Percentiles rank a stretch among this genome's conserved stretches.
Evolutionary conservation across 2,329 filamentous ascomycete species (phyloP).

Genomic region (Verticillium nubilum): DNA sequence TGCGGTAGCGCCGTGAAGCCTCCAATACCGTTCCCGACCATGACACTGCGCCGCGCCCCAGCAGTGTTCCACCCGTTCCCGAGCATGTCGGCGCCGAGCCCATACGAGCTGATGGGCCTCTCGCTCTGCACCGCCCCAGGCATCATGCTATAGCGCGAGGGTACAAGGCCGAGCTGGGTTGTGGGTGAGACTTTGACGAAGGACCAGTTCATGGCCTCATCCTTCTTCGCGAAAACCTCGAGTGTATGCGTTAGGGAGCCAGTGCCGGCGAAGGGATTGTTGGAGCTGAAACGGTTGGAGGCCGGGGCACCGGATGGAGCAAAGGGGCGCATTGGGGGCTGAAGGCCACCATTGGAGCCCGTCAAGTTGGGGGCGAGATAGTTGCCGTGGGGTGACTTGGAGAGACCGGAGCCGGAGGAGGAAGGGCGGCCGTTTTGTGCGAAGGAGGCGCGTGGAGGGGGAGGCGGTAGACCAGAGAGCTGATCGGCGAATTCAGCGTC

Average conservation of each 20-base stretch:
- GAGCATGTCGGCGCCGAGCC: constrained; percentile 46
- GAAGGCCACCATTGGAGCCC: constrained; percentile 11
- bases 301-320: constrained; percentile 13
- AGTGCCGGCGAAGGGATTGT: constrained; percentile 36
- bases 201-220: constrained; percentile 54
- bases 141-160: constrained; percentile 10
- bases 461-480: constrained; percentile 63
- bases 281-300: constrained; percentile 48
- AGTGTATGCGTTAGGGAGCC: constrained; percentile 45
- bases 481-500: constrained; percentile 79
- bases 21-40: constrained; percentile 45
- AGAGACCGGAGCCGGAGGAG: constrained; percentile 21
- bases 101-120: constrained; percentile 52
- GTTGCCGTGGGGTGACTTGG: constrained; percentile 7
- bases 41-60: constrained; percentile 47
- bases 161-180: constrained; percentile 11
- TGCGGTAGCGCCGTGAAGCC: constrained; percentile 48
- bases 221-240: constrained; percentile 55
- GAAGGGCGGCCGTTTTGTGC: constrained; percentile 30
- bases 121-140: constrained; percentile 13
- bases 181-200: constrained; percentile 43
- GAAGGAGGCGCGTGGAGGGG: constrained; percentile 49
- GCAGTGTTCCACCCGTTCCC: constrained; percentile 44
- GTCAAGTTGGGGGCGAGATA: constrained; percentile 1
- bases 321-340: constrained; percentile 20